Evolutionary conservation across 1,139 yeast species (phyloP).

Genomic region (Yamadazyma triangularis): DNA sequence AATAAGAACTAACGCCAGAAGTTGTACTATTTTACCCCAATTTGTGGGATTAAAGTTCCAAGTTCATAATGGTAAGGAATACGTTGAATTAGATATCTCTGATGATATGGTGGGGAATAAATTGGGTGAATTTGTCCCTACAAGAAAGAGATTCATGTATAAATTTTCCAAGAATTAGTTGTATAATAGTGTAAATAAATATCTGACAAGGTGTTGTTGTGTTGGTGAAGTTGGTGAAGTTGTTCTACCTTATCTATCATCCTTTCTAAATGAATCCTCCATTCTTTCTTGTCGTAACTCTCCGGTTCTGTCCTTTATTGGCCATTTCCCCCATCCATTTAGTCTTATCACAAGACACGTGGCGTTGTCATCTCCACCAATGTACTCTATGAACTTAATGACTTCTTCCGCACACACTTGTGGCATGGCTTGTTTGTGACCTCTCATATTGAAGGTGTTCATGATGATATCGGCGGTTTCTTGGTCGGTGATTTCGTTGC

Average conservation of each 20-base stretch:
- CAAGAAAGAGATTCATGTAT: conserved; percentile 82
- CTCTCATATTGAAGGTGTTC: conserved; percentile 62
- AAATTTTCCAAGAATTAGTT: conserved; percentile 61
- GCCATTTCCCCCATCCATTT: conserved; percentile 95
- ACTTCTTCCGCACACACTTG: conserved; percentile 85
- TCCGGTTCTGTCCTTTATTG: conserved; percentile 77
- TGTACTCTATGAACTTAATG: conserved; percentile 73
- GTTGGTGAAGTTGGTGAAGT: no score
- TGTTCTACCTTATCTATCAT: no score
- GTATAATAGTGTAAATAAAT: no score
- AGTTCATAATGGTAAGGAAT: conserved; percentile 93
- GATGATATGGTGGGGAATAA: conserved; percentile 99
- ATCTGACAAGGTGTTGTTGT: no score
- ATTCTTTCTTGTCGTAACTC: conserved; percentile 70
- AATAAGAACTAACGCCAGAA: conserved; percentile 88
- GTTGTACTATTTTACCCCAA: conserved; percentile 91
- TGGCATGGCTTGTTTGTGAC: conserved; percentile 72
- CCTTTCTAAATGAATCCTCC: conserved; percentile 39
- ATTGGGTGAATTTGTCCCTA: conserved; percentile 92
- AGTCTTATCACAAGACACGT: conserved; percentile 79
- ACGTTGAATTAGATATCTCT: conserved; percentile 79
- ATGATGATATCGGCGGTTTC: conserved; percentile 85
- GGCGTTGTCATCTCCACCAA: conserved; percentile 94
- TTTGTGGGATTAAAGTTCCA: conserved; percentile 93
- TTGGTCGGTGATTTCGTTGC: conserved; percentile 78